Conservation (phyloP, 257 asterid species). For the Nicotiana undulata region DNA sequence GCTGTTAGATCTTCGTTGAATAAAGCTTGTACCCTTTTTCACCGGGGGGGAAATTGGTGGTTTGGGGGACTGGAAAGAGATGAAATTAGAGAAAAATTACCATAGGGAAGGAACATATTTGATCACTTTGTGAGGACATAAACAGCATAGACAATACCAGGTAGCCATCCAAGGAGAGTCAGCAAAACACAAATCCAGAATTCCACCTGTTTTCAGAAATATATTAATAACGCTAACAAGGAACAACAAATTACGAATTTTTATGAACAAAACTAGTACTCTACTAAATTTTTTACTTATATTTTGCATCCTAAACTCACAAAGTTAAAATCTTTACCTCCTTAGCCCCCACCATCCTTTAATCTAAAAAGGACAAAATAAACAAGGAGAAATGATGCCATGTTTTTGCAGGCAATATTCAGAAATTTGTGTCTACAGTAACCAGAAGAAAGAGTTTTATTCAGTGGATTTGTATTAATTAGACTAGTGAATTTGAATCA, state of each 20-base stretch:
- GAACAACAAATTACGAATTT: not conserved
- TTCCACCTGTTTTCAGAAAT: conserved; percentile 35
- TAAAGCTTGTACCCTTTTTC: not conserved
- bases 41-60: no score
- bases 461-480: not conserved
- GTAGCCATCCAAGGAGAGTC: conserved; percentile 67
- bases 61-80: not conserved
- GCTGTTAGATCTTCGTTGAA: not conserved
- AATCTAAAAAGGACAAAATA: not conserved
- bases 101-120: not conserved
- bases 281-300: not conserved
- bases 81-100: not conserved
- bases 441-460: not conserved
- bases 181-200: conserved; percentile 76
- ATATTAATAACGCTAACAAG: not conserved
- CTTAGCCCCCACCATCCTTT: not conserved
- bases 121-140: conserved; percentile 60
- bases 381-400: no score
- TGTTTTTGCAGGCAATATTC: no score
- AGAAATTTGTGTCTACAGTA: not conserved
- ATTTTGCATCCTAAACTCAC: not conserved
- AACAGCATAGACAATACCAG: conserved; percentile 70
- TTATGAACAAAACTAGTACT: not conserved
- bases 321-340: not conserved
- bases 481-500: not conserved